These are phyloP conservation scores for Parasarocladium wereldwijsianum DNA, from an alignment of 2,329 filamentous ascomycete species.

Conservation along the genomic window DNA sequence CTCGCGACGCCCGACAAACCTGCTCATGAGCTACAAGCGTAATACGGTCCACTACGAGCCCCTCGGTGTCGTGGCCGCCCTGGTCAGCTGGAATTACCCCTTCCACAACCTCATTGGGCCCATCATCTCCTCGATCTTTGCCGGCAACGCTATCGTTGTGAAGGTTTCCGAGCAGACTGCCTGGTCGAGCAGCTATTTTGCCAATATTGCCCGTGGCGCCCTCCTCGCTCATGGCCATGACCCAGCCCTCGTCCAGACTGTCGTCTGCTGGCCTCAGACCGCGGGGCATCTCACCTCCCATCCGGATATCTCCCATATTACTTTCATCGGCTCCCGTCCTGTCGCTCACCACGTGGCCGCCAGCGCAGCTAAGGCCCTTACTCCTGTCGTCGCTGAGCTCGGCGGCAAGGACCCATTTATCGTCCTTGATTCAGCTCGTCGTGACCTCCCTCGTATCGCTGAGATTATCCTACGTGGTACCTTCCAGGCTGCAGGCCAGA, in stretches of 20 bases:
- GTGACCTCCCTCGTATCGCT: slow-evolving; percentile 55
- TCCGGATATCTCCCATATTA: slow-evolving; percentile 71
- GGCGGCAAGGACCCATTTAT: slow-evolving; percentile 92
- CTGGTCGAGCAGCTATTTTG: slow-evolving; percentile 79
- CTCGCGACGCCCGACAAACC: slow-evolving; percentile 65
- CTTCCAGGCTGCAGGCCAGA: slow-evolving; percentile 92
- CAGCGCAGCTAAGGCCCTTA: slow-evolving; percentile 75
- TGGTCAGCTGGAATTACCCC: slow-evolving; percentile 94
- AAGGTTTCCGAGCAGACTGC: slow-evolving; percentile 94
- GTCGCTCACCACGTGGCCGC: slow-evolving; percentile 81
- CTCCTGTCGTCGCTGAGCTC: slow-evolving; percentile 76
- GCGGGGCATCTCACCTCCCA: slow-evolving; percentile 77
- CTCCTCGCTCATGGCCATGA: slow-evolving; percentile 72
- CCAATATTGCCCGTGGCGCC: slow-evolving; percentile 62
- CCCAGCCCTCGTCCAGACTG: slow-evolving; percentile 64
- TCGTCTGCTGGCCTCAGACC: slow-evolving; percentile 77
- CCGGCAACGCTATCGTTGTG: slow-evolving; percentile 82
- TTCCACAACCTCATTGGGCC: slow-evolving; percentile 93
- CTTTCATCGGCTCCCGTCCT: slow-evolving; percentile 83
- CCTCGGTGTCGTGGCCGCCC: slow-evolving; percentile 78
- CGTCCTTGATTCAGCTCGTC: slow-evolving; percentile 61
- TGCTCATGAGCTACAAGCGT: slow-evolving; percentile 90
- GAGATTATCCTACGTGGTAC: slow-evolving; percentile 82
- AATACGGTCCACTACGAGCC: slow-evolving; percentile 88
- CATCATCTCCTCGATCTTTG: slow-evolving; percentile 78